These are phyloP conservation scores for Entomophthora muscae DNA, from an alignment of 371 early-diverging fungal genomes.

Conservation along the genomic window DNA sequence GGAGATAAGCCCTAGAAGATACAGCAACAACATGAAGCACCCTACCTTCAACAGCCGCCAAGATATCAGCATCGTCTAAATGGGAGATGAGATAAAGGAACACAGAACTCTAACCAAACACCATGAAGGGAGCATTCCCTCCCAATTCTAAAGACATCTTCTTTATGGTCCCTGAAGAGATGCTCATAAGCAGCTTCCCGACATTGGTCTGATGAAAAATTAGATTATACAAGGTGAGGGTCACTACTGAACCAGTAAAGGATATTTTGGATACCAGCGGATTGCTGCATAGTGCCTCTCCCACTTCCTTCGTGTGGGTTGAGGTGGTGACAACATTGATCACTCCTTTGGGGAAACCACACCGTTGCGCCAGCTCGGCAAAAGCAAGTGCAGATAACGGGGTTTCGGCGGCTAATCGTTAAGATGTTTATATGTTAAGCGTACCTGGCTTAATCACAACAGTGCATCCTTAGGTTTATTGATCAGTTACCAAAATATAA, in stretches of 20 bases:
- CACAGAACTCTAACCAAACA: constrained; percentile 41
- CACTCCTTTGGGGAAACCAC: constrained; percentile 79
- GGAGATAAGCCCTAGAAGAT: constrained; percentile 23
- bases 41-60: constrained; percentile 27
- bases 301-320: constrained; percentile 37
- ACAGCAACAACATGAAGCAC: not conserved
- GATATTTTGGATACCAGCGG: constrained; percentile 48
- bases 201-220: constrained; percentile 27
- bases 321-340: constrained; percentile 58
- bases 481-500: too few relatives aligned
- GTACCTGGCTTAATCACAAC: constrained; percentile 51
- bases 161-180: constrained; percentile 53
- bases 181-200: constrained; percentile 54
- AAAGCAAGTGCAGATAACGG: constrained; percentile 69
- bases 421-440: not conserved
- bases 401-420: constrained; percentile 36
- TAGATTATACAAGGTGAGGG: constrained; percentile 9
- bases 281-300: constrained; percentile 45
- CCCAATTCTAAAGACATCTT: constrained; percentile 63
- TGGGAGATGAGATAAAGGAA: not conserved
- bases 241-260: constrained; percentile 67
- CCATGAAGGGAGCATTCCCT: constrained; percentile 80
- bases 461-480: constrained; percentile 53
- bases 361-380: constrained; percentile 49
- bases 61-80: constrained; percentile 37